Percentiles rank a stretch among this genome's conserved stretches.
Conservation (phyloP, 305 asterid species). For the Striga hermonthica region DNA sequence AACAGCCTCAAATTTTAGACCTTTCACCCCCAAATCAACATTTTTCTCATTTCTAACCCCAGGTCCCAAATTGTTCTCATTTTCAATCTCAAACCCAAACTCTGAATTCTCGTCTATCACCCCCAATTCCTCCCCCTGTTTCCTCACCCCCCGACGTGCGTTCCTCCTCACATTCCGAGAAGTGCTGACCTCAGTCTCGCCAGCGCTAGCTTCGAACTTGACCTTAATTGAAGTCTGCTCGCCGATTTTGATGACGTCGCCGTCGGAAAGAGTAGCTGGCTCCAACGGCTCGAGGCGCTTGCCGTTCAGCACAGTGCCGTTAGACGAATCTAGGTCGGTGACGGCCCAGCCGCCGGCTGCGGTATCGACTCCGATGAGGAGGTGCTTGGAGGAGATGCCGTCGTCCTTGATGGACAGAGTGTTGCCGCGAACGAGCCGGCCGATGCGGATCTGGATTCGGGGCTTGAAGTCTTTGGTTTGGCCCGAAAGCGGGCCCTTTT, state of each 20-base stretch:
- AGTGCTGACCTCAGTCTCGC: constrained; percentile 15
- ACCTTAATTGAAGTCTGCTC: constrained; percentile 60
- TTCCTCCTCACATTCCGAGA: constrained; percentile 34
- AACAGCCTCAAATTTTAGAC: constrained; percentile 12
- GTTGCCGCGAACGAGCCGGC: constrained; percentile 69
- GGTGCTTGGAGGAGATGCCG: constrained; percentile 80
- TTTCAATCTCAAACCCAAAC: constrained; percentile 33
- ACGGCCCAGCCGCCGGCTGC: constrained; percentile 45
- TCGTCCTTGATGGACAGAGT: constrained; percentile 55
- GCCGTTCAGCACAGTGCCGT: constrained; percentile 65
- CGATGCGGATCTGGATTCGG: constrained; percentile 46
- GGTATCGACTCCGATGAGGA: constrained; percentile 37
- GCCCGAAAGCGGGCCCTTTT: constrained; percentile 65
- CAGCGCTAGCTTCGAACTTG: constrained; percentile 30
- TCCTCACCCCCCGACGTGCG: constrained; percentile 38
- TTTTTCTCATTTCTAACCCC: constrained; percentile 12
- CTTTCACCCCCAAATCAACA: constrained; percentile 22
- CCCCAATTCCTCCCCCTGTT: constrained; percentile 33
- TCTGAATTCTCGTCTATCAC: constrained; percentile 45
- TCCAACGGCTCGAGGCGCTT: constrained; percentile 34
- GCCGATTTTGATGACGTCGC: constrained; percentile 58
- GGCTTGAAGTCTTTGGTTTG: constrained; percentile 38
- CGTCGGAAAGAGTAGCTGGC: constrained; percentile 41
- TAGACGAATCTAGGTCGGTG: constrained; percentile 64
- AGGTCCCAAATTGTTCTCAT: constrained; percentile 18